Conservation (phyloP, 2,329 filamentous ascomycete genomes). For the Aciculosporium take region DNA sequence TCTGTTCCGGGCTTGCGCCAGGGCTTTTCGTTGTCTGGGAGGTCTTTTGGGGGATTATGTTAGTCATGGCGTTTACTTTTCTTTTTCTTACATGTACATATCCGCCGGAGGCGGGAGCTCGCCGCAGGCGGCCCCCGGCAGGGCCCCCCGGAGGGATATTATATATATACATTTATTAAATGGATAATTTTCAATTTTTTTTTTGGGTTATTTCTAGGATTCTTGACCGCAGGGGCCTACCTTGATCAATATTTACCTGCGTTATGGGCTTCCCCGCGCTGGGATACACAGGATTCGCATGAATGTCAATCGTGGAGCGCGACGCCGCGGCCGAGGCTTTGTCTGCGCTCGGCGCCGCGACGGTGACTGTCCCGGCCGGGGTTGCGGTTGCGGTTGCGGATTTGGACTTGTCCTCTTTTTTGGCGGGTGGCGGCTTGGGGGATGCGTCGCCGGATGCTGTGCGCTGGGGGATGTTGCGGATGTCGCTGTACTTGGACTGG, state of each 20-base stretch:
- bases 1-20: slow-evolving; percentile 93
- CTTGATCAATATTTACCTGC: slow-evolving; percentile 59
- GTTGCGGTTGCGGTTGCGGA: slow-evolving; percentile 8
- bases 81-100: too few relatives aligned
- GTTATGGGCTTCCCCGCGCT: slow-evolving; percentile 68
- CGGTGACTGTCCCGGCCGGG: slow-evolving; percentile 17
- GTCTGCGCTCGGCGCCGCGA: slow-evolving; percentile 31
- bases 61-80: too few relatives aligned
- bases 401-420: slow-evolving; percentile 30
- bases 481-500: slow-evolving; percentile 49
- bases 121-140: too few relatives aligned
- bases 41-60: slow-evolving; percentile 33
- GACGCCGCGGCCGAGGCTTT: slow-evolving; percentile 50
- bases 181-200: too few relatives aligned
- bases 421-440: slow-evolving; percentile 29
- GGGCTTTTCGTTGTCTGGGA: slow-evolving; percentile 74
- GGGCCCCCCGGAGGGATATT: too few relatives aligned
- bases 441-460: slow-evolving; percentile 37
- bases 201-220: too few relatives aligned
- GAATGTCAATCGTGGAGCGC: slow-evolving; percentile 73
- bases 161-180: too few relatives aligned
- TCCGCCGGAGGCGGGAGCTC: too few relatives aligned
- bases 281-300: slow-evolving; percentile 67
- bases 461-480: slow-evolving; percentile 49
- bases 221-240: too few relatives aligned